phyloP scores from a whole-genome alignment of 164 flowering plant genomes.

The Malania oleifera region DNA sequence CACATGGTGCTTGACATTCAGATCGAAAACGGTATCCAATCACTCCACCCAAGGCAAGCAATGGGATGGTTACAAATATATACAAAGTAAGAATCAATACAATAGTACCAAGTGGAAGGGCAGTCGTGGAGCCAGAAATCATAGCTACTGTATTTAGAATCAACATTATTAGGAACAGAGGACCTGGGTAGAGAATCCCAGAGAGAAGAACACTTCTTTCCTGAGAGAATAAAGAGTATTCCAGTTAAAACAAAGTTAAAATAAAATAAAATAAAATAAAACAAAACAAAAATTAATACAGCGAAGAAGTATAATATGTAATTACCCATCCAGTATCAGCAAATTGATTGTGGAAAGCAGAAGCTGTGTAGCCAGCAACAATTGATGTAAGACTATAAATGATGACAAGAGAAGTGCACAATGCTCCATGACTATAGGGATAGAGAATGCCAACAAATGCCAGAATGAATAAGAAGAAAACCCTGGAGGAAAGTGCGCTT shows the following conservation, averaged over 20 bases:
- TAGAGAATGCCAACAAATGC: constrained; percentile 49
- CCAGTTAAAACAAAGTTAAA: not conserved
- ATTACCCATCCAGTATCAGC: constrained; percentile 58
- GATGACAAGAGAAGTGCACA: constrained; percentile 44
- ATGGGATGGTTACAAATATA: constrained; percentile 41
- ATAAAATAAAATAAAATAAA: not conserved
- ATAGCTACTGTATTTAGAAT: constrained; percentile 54
- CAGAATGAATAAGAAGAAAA: constrained; percentile 40
- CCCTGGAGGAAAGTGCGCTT: constrained; percentile 32
- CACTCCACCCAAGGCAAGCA: constrained; percentile 63
- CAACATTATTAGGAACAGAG: constrained; percentile 37
- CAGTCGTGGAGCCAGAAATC: constrained; percentile 54
- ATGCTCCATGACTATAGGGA: constrained; percentile 64
- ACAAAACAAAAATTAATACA: not conserved
- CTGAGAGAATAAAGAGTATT: constrained; percentile 35
- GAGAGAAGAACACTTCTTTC: constrained; percentile 46
- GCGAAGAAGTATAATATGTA: not conserved
- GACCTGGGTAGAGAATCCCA: constrained; percentile 56
- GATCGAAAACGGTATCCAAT: constrained; percentile 39
- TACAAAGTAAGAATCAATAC: constrained; percentile 41
- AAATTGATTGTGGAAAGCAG: constrained; percentile 54
- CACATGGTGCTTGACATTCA: constrained; percentile 51
- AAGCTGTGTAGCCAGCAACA: constrained; percentile 63
- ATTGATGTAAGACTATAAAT: constrained; percentile 56
- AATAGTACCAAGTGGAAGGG: constrained; percentile 76